A percentile compares a stretch with the other conserved stretches of the same genome.
Evolutionary conservation across 2,329 filamentous ascomycete species (phyloP).

Genomic region (Fonsecaea erecta): DNA sequence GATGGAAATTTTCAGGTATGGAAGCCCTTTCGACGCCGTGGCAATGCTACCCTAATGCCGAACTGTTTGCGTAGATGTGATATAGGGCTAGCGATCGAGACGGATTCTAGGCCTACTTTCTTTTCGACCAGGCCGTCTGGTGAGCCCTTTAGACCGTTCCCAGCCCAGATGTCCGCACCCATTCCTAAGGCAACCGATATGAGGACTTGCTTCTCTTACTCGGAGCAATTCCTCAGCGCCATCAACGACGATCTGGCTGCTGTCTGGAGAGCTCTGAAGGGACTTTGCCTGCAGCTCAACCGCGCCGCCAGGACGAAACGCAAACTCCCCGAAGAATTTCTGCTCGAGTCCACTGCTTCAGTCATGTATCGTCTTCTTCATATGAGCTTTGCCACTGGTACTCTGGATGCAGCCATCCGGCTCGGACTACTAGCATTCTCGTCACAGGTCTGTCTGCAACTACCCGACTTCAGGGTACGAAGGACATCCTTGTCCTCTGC

Average conservation of each 20-base stretch:
- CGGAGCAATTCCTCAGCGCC: conserved; percentile 16
- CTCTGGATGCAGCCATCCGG: conserved; percentile 46
- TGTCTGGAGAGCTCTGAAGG: conserved; percentile 38
- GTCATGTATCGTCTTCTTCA: conserved; percentile 50
- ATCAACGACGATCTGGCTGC: conserved; percentile 33
- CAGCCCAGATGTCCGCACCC: neutral
- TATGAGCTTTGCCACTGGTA: conserved; percentile 40
- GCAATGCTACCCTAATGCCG: neutral
- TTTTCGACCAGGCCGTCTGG: conserved; percentile 30
- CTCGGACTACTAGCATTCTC: conserved; percentile 49
- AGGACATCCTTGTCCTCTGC: conserved; percentile 32
- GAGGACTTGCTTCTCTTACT: neutral
- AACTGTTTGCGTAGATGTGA: conserved; percentile 35
- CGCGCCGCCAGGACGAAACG: conserved; percentile 35
- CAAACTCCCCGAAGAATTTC: conserved; percentile 34
- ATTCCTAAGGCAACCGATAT: neutral
- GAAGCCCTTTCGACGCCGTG: neutral
- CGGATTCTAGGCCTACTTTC: conserved; percentile 37
- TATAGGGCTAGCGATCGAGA: conserved; percentile 39
- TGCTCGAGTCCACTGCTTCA: conserved; percentile 45
- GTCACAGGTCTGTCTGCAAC: conserved; percentile 47
- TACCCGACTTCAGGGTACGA: conserved; percentile 40
- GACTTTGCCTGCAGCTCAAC: conserved; percentile 36
- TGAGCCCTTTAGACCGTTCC: conserved; percentile 2
- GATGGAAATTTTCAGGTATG: conserved; percentile 44